These are phyloP conservation scores for Colletotrichum eleusines DNA, from an alignment of 2,329 filamentous ascomycete genomes.

Conservation along the genomic window DNA sequence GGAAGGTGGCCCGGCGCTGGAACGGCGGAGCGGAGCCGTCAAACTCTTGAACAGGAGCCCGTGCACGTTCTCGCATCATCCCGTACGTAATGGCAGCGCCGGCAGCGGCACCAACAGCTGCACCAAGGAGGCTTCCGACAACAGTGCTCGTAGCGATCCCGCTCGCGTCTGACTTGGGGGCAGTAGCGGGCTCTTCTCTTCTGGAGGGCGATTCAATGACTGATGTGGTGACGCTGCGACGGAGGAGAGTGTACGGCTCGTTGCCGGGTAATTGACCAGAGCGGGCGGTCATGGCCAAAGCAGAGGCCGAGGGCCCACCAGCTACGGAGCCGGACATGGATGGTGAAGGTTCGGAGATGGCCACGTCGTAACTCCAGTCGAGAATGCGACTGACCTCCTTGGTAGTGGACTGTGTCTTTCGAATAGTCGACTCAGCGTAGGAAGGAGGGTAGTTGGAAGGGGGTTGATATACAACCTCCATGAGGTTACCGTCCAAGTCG, in stretches of 20 bases:
- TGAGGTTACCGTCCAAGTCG: constrained; percentile 86
- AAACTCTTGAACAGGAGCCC: constrained; percentile 55
- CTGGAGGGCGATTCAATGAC: constrained; percentile 45
- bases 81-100: constrained; percentile 75
- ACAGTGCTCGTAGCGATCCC: constrained; percentile 66
- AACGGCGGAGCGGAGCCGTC: constrained; percentile 53
- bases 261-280: constrained; percentile 42
- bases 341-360: constrained; percentile 44
- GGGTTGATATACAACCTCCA: constrained; percentile 78
- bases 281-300: constrained; percentile 44
- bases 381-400: constrained; percentile 59
- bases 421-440: constrained; percentile 51
- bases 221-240: constrained; percentile 53
- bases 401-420: constrained; percentile 53
- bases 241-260: constrained; percentile 47
- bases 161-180: constrained; percentile 49
- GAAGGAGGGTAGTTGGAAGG: constrained; percentile 49
- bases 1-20: constrained; percentile 60
- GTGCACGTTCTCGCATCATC: constrained; percentile 70
- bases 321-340: constrained; percentile 2
- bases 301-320: constrained; percentile 26
- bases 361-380: constrained; percentile 63
- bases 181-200: constrained; percentile 40
- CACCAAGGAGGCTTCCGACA: constrained; percentile 82
- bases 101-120: constrained; percentile 80